Percentiles rank a stretch among this genome's conserved stretches.
Evolutionary conservation across 257 asterid genomes (phyloP).

Genomic region (Petunia axillaris): DNA sequence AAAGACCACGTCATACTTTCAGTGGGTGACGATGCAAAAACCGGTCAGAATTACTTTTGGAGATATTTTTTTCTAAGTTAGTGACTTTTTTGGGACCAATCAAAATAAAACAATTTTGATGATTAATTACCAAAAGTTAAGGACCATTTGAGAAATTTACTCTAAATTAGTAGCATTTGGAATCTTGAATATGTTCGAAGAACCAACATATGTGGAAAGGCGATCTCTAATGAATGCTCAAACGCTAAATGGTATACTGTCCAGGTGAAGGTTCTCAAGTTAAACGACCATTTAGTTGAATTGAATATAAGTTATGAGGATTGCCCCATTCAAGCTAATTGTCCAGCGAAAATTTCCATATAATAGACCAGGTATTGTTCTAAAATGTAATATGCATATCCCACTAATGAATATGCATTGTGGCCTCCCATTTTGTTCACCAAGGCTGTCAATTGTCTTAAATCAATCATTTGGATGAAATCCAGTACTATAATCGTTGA

Average conservation of each 20-base stretch:
- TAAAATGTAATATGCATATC: not conserved
- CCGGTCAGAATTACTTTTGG: no score
- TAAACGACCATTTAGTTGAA: not conserved
- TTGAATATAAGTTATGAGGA: conserved; percentile 3
- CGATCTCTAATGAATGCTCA: not conserved
- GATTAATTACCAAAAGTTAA: no score
- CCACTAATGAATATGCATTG: conserved; percentile 20
- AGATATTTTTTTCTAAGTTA: no score
- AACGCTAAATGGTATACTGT: not conserved
- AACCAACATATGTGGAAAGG: not conserved
- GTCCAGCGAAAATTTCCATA: conserved; percentile 26
- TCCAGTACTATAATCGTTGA: conserved; percentile 2
- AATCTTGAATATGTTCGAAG: not conserved
- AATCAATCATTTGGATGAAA: conserved; percentile 23
- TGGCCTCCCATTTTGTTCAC: conserved; percentile 36
- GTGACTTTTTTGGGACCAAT: no score
- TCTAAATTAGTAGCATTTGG: no score
- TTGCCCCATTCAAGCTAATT: conserved; percentile 25
- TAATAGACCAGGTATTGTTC: not conserved
- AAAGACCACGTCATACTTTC: no score
- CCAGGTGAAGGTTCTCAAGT: no score
- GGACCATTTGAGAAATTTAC: no score
- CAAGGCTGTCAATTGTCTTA: conserved; percentile 15
- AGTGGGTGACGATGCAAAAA: no score
- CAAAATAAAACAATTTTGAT: no score